These are phyloP conservation scores for Colletotrichum kahawae DNA, from an alignment of 2,329 filamentous ascomycete species.

Conservation along the genomic window DNA sequence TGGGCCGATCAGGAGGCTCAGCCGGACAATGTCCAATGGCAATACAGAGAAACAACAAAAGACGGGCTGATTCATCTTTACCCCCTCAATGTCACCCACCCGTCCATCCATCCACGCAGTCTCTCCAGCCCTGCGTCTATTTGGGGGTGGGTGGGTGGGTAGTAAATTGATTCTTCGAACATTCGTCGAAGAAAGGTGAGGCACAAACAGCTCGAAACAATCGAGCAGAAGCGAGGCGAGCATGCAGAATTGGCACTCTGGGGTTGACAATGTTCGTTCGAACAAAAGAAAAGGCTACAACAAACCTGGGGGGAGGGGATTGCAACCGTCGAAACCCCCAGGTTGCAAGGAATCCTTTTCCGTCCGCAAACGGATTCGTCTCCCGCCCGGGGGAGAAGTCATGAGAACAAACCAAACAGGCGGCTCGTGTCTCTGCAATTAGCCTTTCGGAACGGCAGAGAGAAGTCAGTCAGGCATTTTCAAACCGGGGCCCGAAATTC, in stretches of 20 bases:
- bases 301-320: not conserved
- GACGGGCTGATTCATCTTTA: not conserved
- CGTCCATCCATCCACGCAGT: not conserved
- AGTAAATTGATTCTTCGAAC: not conserved
- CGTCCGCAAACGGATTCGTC: slow-evolving; percentile 16
- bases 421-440: not conserved
- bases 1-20: slow-evolving; percentile 2
- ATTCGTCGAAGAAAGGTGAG: not conserved
- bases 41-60: not conserved
- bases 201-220: not conserved
- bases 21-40: not conserved
- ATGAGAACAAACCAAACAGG: slow-evolving; percentile 11
- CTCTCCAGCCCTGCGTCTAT: not conserved
- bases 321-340: not conserved
- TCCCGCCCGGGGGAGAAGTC: not conserved
- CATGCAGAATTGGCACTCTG: not conserved
- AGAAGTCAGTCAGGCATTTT: not conserved
- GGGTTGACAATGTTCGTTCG: not conserved
- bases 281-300: not conserved
- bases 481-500: not conserved
- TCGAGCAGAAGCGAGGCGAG: not conserved
- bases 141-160: not conserved
- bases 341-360: not conserved
- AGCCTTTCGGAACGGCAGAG: not conserved
- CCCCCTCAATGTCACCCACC: slow-evolving; percentile 1